phyloP scores from a whole-genome alignment of 306 rosid genomes.

The Fagus crenata region DNA sequence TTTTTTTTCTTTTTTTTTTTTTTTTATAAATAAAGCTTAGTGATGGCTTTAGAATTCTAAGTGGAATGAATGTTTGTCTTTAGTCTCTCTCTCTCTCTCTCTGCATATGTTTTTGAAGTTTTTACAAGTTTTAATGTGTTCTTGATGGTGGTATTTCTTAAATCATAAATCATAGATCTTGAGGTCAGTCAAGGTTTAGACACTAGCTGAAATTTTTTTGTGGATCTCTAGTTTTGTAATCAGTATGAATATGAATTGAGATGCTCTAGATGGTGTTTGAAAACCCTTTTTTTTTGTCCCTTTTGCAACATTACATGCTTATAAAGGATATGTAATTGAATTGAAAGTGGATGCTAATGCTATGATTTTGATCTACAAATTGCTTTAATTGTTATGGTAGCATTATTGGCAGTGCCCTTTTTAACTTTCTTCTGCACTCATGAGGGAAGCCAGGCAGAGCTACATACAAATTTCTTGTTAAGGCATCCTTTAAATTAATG shows the following conservation, averaged over 20 bases:
- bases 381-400: neutral
- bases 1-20: no score
- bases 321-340: neutral
- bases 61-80: neutral
- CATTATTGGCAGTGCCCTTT: neutral
- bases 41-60: neutral
- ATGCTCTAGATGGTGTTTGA: neutral
- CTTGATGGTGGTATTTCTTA: neutral
- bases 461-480: neutral
- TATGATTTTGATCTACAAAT: neutral
- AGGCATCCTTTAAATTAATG: neutral
- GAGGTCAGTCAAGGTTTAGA: conserved; percentile 2
- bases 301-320: neutral
- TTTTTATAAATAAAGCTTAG: neutral
- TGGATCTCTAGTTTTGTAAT: neutral
- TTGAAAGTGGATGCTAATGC: neutral
- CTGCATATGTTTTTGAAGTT: neutral
- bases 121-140: neutral
- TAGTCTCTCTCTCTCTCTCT: neutral
- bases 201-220: neutral
- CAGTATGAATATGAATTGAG: neutral
- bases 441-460: neutral
- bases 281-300: neutral
- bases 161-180: neutral
- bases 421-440: neutral